Percentiles rank a stretch among this genome's conserved stretches.
These are phyloP conservation scores for Phanerodontia chrysosporium DNA, from an alignment of 768 basidiomycete genomes.

Conservation along the genomic window DNA sequence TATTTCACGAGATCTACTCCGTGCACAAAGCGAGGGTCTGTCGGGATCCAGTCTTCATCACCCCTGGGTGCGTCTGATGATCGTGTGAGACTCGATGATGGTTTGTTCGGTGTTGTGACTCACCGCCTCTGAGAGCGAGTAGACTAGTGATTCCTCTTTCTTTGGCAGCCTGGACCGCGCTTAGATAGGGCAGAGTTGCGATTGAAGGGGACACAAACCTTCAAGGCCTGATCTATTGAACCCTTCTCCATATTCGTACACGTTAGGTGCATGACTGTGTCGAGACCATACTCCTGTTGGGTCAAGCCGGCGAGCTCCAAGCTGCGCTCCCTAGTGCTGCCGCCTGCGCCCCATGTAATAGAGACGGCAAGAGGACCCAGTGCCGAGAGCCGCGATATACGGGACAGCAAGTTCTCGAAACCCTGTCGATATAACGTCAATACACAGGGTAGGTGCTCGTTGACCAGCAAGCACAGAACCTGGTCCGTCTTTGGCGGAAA, in stretches of 20 bases:
- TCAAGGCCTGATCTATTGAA: conserved; percentile 79
- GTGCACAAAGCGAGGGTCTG: conserved; percentile 78
- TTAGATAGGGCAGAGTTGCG: neutral
- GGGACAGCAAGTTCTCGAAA: conserved; percentile 84
- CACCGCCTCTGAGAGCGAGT: conserved; percentile 89
- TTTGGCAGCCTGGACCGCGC: conserved; percentile 61
- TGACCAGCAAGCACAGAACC: conserved; percentile 33
- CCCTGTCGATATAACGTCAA: conserved; percentile 50
- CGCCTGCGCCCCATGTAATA: conserved; percentile 98
- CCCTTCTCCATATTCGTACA: conserved; percentile 96
- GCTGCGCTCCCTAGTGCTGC: conserved; percentile 82
- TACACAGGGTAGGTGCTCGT: neutral
- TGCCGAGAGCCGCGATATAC: conserved; percentile 76
- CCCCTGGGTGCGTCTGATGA: conserved; percentile 86
- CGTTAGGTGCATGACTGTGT: conserved; percentile 91
- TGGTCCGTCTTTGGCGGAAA: conserved; percentile 94
- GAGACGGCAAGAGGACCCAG: conserved; percentile 83
- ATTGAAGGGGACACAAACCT: conserved; percentile 43
- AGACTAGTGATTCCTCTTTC: conserved; percentile 82
- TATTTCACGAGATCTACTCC: conserved; percentile 89
- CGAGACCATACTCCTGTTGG: conserved; percentile 69
- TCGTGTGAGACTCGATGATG: neutral
- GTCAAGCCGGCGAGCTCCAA: conserved; percentile 81
- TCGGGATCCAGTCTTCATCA: conserved; percentile 88
- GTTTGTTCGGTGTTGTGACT: conserved; percentile 14